These are phyloP conservation scores for Vanilla planifolia DNA, from an alignment of 106 monocot species.

Conservation along the genomic window DNA sequence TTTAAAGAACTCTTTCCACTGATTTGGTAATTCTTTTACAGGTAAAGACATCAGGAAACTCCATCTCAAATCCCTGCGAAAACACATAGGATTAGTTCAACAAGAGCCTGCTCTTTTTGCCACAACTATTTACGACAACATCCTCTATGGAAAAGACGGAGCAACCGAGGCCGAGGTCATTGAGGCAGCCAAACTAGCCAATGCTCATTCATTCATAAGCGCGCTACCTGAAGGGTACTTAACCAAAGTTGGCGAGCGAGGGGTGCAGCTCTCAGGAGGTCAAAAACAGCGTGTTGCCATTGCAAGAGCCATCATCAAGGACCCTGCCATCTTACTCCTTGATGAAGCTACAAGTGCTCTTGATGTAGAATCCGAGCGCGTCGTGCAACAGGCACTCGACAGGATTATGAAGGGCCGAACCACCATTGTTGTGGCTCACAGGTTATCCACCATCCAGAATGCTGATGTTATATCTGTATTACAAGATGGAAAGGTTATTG, in stretches of 20 bases:
- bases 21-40: conserved; percentile 15
- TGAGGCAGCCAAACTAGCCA: conserved; percentile 83
- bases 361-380: conserved; percentile 59
- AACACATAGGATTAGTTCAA: conserved; percentile 81
- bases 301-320: conserved; percentile 58
- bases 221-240: conserved; percentile 79
- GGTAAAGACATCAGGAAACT: conserved; percentile 80
- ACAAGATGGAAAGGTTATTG: conserved; percentile 67
- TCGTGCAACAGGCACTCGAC: conserved; percentile 70
- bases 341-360: conserved; percentile 74
- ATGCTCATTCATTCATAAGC: conserved; percentile 91
- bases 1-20: neutral
- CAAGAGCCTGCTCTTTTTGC: conserved; percentile 94
- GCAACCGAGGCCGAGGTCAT: conserved; percentile 70
- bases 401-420: conserved; percentile 59
- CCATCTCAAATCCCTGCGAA: conserved; percentile 61
- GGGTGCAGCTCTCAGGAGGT: conserved; percentile 61
- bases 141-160: conserved; percentile 77
- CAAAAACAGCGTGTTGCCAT: conserved; percentile 72
- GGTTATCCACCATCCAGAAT: conserved; percentile 67
- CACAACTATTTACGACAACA: conserved; percentile 80
- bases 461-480: conserved; percentile 69
- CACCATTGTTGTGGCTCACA: conserved; percentile 59
- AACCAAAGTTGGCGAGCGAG: conserved; percentile 63
- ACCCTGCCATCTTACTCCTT: conserved; percentile 60